Base-by-base conservation (phyloP, 805 yeast genomes). In the Candida silvatica region DNA sequence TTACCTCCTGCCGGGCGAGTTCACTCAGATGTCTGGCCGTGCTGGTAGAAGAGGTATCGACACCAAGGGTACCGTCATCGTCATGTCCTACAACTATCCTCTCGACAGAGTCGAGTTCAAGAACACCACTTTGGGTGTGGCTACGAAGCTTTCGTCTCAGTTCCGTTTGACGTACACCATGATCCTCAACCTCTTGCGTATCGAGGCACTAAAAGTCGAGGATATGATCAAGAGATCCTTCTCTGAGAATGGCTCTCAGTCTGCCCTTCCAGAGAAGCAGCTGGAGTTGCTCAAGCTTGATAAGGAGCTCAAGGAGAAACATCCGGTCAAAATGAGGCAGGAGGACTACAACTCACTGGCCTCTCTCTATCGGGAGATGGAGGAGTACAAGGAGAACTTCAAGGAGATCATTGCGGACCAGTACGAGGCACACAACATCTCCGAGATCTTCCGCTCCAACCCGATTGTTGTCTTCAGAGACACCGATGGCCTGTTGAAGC, bases 31-130 rank as follows among this genome's bases (percentile, higher is more conserved):
- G 98, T 88, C 97, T 0, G 98, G 98, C 30, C 74, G 98, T 58
- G 98, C 98, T 0, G 98, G 98, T 40, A 77, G 98, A 62, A 77
- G 98, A 66, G 98, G 98, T 24, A 62, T 92, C 44, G 98, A 92
- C 63, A 63, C 77, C 16, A 85, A 83, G 0, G 98, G 98, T 52
- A 90, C 97, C 0, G 98, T 92, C 9, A 86, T 92, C 42, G 76
- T 88, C 5, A 86, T 92, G 94, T 69, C 94, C 3, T 83, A 80
- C 49, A 77, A 71, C 32, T 71, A 73, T 18, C 85, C 92, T 1
- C 47, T 80, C 15, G 65, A 66, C 4, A 65, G 65, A 15, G 52
- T 66, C 1, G 71, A 75, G 12, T 74, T 92, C 49, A 83, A 84
- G 51, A 84, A 80, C 33, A 87, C 90, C 29, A 76, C 87, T 2